phyloP scores from a whole-genome alignment of 345 rosid genomes.

The Cochlearia excelsa region DNA sequence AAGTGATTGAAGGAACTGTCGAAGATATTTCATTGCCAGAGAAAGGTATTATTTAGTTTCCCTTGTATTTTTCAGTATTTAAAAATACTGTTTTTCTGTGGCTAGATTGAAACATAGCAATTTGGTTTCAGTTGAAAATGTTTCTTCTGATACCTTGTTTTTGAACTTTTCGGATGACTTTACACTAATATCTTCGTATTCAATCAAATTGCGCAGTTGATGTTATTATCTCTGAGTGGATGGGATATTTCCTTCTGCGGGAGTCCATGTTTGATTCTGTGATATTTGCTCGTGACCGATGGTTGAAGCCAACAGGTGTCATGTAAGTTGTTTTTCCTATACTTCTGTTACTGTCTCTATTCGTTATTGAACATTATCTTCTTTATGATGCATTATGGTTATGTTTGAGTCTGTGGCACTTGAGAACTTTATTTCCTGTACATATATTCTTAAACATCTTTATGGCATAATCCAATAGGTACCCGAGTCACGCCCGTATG shows the following conservation, averaged over 20 bases:
- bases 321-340: conserved; percentile 50
- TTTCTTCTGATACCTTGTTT: not conserved
- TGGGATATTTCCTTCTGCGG: conserved; percentile 95
- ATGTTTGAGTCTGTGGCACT: conserved; percentile 11
- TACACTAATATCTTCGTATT: conserved; percentile 1
- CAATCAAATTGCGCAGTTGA: conserved; percentile 58
- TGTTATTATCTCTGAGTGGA: conserved; percentile 98
- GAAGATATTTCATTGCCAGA: conserved; percentile 86
- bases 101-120: not conserved
- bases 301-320: conserved; percentile 89
- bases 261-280: conserved; percentile 99
- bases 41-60: conserved; percentile 51
- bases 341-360: not conserved
- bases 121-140: conserved; percentile 11
- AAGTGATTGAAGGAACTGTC: conserved; percentile 81
- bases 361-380: not conserved
- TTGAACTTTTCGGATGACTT: not conserved
- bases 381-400: conserved; percentile 11
- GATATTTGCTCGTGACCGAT: conserved; percentile 93
- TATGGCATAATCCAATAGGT: conserved; percentile 44
- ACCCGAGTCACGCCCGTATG: conserved; percentile 99
- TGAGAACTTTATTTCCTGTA: conserved; percentile 4
- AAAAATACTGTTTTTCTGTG: too few relatives aligned
- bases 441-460: conserved; percentile 1
- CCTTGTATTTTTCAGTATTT: not conserved